Evolutionary conservation across 805 yeast species (phyloP).

Genomic region (Lachancea dasiensis): DNA sequence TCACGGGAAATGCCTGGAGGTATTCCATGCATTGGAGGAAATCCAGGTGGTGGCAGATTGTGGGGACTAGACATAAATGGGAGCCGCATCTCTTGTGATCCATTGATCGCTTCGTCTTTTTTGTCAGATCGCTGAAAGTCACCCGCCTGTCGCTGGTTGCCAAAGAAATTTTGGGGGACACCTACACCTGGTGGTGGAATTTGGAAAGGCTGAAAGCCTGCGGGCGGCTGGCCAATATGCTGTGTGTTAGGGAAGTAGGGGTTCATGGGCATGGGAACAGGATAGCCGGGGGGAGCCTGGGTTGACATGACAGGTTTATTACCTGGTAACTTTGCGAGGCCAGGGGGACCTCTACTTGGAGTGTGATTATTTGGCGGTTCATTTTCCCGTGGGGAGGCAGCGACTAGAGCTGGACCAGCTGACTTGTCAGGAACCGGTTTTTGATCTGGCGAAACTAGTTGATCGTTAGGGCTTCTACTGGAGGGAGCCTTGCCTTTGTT

Average conservation of each 20-base stretch:
- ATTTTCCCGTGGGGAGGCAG: conserved; percentile 12
- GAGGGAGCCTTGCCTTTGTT: conserved; percentile 23
- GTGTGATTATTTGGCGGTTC: conserved; percentile 3
- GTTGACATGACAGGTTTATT: conserved; percentile 2
- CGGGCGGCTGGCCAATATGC: conserved; percentile 14
- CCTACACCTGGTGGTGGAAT: conserved; percentile 16
- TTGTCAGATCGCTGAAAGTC: conserved; percentile 1
- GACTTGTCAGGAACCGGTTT: not conserved
- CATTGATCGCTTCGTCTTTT: conserved; percentile 4
- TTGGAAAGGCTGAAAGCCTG: conserved; percentile 15
- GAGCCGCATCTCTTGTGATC: conserved; percentile 15
- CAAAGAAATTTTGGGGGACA: conserved; percentile 8
- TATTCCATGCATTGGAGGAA: conserved; percentile 23
- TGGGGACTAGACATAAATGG: conserved; percentile 22
- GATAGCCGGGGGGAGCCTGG: conserved; percentile 14
- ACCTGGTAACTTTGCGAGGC: conserved; percentile 5
- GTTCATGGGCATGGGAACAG: conserved; percentile 22
- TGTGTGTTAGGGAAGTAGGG: conserved; percentile 13
- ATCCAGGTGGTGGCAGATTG: conserved; percentile 28
- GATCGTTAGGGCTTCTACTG: conserved; percentile 1
- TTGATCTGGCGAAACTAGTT: not conserved
- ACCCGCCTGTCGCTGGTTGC: conserved; percentile 3
- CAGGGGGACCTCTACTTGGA: conserved; percentile 8
- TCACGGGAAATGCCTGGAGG: conserved; percentile 22
- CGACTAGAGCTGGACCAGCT: conserved; percentile 4